Evolutionary conservation across 106 monocot genomes (phyloP).

Genomic region (Phalaenopsis equestris): DNA sequence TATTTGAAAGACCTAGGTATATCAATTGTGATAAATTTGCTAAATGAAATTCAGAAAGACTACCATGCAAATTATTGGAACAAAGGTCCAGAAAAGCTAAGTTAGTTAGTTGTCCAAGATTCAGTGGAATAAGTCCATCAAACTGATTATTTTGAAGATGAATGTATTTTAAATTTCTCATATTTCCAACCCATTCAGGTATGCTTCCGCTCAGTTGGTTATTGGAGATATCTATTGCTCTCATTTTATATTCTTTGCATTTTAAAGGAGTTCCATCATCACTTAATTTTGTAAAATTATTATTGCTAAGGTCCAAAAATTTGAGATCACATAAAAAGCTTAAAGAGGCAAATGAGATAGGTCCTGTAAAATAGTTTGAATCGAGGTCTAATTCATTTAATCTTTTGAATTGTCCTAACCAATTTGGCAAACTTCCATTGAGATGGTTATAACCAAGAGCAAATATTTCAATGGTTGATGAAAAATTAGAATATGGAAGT

Average conservation of each 20-base stretch:
- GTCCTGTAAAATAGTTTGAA: too few species aligned
- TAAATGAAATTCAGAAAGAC: not conserved
- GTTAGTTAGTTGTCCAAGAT: not conserved
- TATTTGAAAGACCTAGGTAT: not conserved
- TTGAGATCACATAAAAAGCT: too few species aligned
- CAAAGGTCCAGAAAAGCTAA: not conserved
- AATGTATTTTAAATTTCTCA: not conserved
- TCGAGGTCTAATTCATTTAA: too few species aligned
- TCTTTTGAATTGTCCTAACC: too few species aligned
- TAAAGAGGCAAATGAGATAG: too few species aligned
- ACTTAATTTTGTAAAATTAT: too few species aligned
- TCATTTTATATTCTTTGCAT: too few species aligned
- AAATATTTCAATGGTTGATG: not conserved
- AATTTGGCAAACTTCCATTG: too few species aligned
- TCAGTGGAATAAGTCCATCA: not conserved
- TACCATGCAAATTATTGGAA: not conserved
- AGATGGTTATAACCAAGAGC: not conserved
- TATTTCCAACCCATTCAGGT: not conserved
- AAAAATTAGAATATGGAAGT: not conserved
- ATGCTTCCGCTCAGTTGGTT: not conserved
- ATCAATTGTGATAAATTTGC: not conserved
- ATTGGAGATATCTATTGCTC: too few species aligned
- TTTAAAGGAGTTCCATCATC: too few species aligned
- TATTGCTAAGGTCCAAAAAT: too few species aligned
- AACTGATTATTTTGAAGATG: not conserved